Evolutionary conservation across 306 rosid genomes (phyloP), one percentile per base, ranked within the genome.

Genomic region (Lathyrus aphaca): DNA sequence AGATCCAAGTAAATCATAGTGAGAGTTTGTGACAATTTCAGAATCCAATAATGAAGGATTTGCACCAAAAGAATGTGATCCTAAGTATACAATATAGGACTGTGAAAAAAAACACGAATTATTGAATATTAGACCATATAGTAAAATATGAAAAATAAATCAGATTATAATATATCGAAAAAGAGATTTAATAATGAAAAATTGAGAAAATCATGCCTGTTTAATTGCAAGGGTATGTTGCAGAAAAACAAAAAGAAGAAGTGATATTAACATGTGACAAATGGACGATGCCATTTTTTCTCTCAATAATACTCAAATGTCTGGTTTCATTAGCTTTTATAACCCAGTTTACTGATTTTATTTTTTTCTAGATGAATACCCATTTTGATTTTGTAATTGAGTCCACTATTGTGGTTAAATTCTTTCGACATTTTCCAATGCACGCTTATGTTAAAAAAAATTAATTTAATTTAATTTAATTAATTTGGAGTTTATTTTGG

Each of bases 71-170:
- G 88, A 67, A 15, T 73, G 84, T 13, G 83, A 53, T 83, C 97
- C 97, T 23, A 91, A 68, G 70, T 86, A 88, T 14, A 89, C 96
- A 56, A 91, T 53, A 46, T 91, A 91, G 4, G 97, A 81, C 96
- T 91, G 35, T 91, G 27, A 18, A 43, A 37, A 43, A 48, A 16
- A 44, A 15, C 30, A 40, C 19, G 4, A 46, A n/a, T 6, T 15
- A 46, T 46, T 8, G 5, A 40, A 11, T 42, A 11, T 35, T 35
- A 35, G 39, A 35, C 39, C 39, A 35, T 35, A 35, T 3, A 6
- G 1, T 7, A 6, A 40, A 19, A 78, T 18, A 3, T 30, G 18
- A 17, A 25, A 25, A 25, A 25, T 3, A 25, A 60, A 23, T 23
- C 1, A 13, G 10, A 66, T 48, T 23, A 44, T 0, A 13, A 4